These are phyloP conservation scores for Hypomyces rosellus DNA, from an alignment of 2,329 filamentous ascomycete genomes.

Conservation along the genomic window DNA sequence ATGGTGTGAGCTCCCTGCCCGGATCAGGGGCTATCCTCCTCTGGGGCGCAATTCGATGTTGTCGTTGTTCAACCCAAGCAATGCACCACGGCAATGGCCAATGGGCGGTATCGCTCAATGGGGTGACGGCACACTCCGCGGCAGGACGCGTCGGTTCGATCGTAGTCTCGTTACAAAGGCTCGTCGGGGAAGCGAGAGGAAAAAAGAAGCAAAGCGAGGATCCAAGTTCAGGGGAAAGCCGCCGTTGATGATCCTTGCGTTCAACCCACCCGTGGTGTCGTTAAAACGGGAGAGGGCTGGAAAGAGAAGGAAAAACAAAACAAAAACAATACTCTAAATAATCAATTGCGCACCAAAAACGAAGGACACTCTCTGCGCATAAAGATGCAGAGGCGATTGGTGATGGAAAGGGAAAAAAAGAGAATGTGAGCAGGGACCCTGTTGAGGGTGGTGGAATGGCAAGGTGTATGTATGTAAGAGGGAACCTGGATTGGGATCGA, in stretches of 20 bases:
- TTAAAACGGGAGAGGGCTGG: background rate
- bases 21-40: no score
- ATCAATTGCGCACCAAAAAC: conserved; percentile 3
- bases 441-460: conserved; percentile 7
- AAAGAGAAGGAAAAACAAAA: conserved; percentile 14
- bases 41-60: no score
- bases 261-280: conserved; percentile 4
- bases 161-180: background rate
- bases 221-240: conserved; percentile 12
- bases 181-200: background rate
- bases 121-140: no score
- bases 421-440: conserved; percentile 2
- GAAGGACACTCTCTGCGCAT: conserved; percentile 9
- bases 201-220: conserved; percentile 6
- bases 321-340: conserved; percentile 11
- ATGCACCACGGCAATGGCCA: no score
- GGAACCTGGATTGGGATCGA: conserved; percentile 6
- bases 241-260: background rate
- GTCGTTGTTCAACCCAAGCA: no score
- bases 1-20: conserved; percentile 13
- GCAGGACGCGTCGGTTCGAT: no score
- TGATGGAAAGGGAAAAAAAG: conserved; percentile 9
- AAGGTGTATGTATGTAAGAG: conserved; percentile 9
- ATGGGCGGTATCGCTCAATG: no score
- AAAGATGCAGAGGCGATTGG: conserved; percentile 6